Evolutionary conservation across 2,329 filamentous ascomycete species (phyloP), one percentile per base, ranked within the genome.

Genomic region (Parastagonospora nodorum): DNA sequence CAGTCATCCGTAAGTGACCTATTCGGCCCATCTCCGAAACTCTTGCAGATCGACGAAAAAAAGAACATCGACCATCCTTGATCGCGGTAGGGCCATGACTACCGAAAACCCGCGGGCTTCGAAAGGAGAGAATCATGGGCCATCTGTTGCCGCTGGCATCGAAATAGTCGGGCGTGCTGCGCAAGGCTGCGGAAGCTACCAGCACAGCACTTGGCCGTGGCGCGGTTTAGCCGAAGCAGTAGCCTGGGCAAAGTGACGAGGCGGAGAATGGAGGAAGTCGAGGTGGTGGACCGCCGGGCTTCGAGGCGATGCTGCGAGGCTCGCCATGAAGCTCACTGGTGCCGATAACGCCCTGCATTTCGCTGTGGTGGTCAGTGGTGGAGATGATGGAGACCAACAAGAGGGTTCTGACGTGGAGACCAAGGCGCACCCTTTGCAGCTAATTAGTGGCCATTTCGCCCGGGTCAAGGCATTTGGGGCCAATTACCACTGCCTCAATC

Each of bases 381-480:
- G 19, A 24, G 19, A 24, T 24, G 19, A 33, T n/a, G n/a, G 31
- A 33, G 31, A 33, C 31, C 10, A n/a, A 33, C 31, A 33, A 10
- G n/a, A 46, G 37, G 43, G 50, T 32, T 36, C 48, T 41, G 49
- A 44, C 28, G 30, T 43, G 41, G 41, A 37, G 40, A 31, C 29
- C 19, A 35, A 15, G 41, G 40, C 48, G 35, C 12, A 60, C 33
- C 27, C 14, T 9, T 45, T 53, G 45, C 16, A 51, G 60, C 48
- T 32, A 60, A 64, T 66, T 66, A 58, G 60, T 53, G 30, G 52
- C 10, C 55, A 48, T 63, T 61, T n/a, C 29, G 42, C 53, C 51
- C n/a, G 45, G 43, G 51, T 45, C 41, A 19, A 33, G 33, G 37
- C 28, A 56, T 59, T 64, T 59, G 56, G 48, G 51, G 42, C 59